Base-by-base conservation (phyloP, 257 asterid species). In the Penstemon davidsonii region DNA sequence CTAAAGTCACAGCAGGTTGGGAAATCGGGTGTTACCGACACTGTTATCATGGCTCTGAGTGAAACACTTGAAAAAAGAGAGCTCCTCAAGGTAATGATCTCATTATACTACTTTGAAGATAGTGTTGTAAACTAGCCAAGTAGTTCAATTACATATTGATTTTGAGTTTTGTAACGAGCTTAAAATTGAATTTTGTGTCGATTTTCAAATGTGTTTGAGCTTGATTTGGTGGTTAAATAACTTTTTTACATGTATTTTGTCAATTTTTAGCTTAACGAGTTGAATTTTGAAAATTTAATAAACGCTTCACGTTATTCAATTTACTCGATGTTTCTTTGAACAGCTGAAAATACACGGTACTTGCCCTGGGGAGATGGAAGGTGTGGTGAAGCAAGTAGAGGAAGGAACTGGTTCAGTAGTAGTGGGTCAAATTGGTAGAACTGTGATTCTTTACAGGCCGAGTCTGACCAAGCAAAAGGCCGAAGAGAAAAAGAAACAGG, bases 1-100 rank as follows among this genome's bases (percentile, higher is more conserved):
- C 90, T 90, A 4, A 90, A 87, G 84, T 81, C 91, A 15, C 97
- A 90, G 81, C 99, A 90, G 67, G 86, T 93, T 25, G 99, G 99
- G 0, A 93, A 90, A 51, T 93, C 95, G 0, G 97, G 97, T 3
- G 92, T 93, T 59, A 88, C 97, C 19, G 90, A 83, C 55, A 78
- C 86, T 45, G 96, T 90, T 37, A 71, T 88, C 37, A 72, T 68
- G 73, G 96, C 99, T 15, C 73, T 93, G 68, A 62, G 74, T 45
- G 99, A 93, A 73, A 93, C 96, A n/a, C 99, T 93, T 49, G 97
- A 93, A 82, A 79, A 80, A 15, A 90, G 87, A 57, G 99, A 94
- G 83, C 96, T 94, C 71, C 88, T 91, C 75, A 90, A 94, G 99
- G 97, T 94, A 76, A 43, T 11, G 12, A 15, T 6, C 12, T 12